Base-by-base conservation (phyloP, 83 land plant species). In the Diphasiastrum complanatum region DNA sequence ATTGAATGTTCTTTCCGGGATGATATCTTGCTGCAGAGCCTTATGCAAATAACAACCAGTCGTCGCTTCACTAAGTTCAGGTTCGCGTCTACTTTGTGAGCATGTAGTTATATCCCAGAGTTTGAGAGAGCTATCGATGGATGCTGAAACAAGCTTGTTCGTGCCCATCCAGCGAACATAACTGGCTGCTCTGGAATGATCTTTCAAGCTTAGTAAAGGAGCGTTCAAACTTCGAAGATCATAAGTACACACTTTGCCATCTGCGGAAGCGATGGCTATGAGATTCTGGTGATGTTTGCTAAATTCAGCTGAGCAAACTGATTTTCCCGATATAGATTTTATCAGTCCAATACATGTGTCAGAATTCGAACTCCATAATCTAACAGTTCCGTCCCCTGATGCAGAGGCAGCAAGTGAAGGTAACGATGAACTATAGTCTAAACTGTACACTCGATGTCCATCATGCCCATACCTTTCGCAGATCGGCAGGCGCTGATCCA, bases 221-320 rank as follows among this genome's bases (percentile, higher is more conserved):
- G n/a, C 58, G 11, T 5, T 10, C 12, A 38, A 14, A 6, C 33
- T 22, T 30, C 58, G 33, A 14, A 54, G 14, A 33, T 54, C 58
- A 25, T 54, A n/a, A 6, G 29, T 33, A 28, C 29, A 54, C 5
- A 54, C 33, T 4, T 54, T 54, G 29, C 34, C 4, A 25, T 54
- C 58, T 22, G 58, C 58, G n/a, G 33, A 23, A 4, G 58, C 58
- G 6, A 54, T 18, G 6, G 58, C 58, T 5, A 54, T 11, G n/a
- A 4, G 58, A 11, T 22, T 3, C 8, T 5, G 23, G 4, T 2
- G n/a, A 6, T 14, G 29, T 5, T 4, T 5, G 29, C 25, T 25
- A 45, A 61, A 61, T 40, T 46, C 58, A 12, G 65, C 65, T 20
- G 33, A 45, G 65, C 65, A 61, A 4, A 61, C n/a, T 18, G 65